Evolutionary conservation across 257 asterid species (phyloP), one percentile per base, ranked within the genome.

Genomic region (Scutellaria galericulata): DNA sequence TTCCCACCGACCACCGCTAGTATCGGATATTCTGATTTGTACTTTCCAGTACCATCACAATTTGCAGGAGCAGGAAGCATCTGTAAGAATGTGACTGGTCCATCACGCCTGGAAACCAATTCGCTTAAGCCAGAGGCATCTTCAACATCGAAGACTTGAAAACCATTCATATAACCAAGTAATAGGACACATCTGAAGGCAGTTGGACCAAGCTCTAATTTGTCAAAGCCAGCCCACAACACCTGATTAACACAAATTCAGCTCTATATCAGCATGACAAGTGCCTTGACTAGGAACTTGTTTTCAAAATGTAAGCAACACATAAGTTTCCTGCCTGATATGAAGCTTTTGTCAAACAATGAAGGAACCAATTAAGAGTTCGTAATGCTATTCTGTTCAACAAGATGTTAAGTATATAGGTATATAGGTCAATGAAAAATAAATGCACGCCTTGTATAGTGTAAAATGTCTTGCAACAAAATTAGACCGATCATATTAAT

Each of bases 171-270:
- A 66, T 89, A 89, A 54, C 93, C 96, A 79, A 89, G 83, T 64
- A 89, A 80, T 20, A 89, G 88, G 71, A 89, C 88, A 35, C 78
- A 85, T 42, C 86, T 79, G 66, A 75, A 24, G 40, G 83, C 76
- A 69, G 72, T 66, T 48, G 88, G 74, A 79, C 82, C 64, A 55
- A 79, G 77, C 83, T 85, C 90, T 67, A 89, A 71, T 72, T 84
- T 82, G 87, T 87, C 96, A 81, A 89, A 89, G 78, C 89, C 93
- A 73, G 93, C 96, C 96, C 96, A 89, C 37, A 83, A 53, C 42
- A 89, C 96, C 96, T 89, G 87, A 59, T 73, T 37, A 64, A 46
- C 51, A 80, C 27, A 50, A 68, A 48, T 44, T 40, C 80, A 82
- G 81, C 65, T 53, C 54, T 61, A 45, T 50, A 68, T 48, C 81